Evolutionary conservation across 2,329 filamentous ascomycete species (phyloP), one percentile per base, ranked within the genome.

Genomic region (Monosporascus sp.): DNA sequence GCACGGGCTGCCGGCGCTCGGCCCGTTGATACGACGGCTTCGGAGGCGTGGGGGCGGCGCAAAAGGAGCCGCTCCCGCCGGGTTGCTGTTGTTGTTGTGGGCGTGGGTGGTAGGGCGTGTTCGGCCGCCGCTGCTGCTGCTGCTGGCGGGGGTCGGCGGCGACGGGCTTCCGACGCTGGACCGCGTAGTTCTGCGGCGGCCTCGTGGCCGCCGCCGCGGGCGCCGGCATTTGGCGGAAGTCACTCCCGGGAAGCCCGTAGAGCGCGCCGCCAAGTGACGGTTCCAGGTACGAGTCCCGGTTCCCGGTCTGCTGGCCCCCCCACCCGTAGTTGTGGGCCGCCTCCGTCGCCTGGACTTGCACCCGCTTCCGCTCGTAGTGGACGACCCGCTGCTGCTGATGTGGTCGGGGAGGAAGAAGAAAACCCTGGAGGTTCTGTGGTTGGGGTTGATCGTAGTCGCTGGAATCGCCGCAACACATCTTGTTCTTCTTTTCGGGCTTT

Each of bases 231-330:
- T 28, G 22, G 20, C 48, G 40, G 28, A 55, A 59, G 7, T 63
- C 58, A 18, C 52, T 57, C 9, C 58, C 61, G 2, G 62, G 61
- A 50, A 66, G 55, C 20, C 50, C 49, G 8, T 51, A 51, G 15
- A 65, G 28, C 4, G 48, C 51, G 3, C 40, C 28, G 1, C 52
- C 56, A 37, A 62, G 54, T 1, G 18, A 5, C 0, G 60, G 56
- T 28, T 67, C 63, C 20, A 63, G 54, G 3, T 55, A 46, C 15
- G 63, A 64, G 51, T 63, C 60, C 17, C 61, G 55, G 18, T 44
- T 55, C 2, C 53, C 18, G 7, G 7, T 17, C 50, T 18, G 22
- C n/a, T 41, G 41, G 18, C 47, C 52, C 2, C 55, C 54, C 59
- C 60, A 65, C 22, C 60, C 60, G 50, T 65, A 62, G 4, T 51